phyloP scores from a whole-genome alignment of 352 stramenopile genomes.

The Discostella stelligera region DNA sequence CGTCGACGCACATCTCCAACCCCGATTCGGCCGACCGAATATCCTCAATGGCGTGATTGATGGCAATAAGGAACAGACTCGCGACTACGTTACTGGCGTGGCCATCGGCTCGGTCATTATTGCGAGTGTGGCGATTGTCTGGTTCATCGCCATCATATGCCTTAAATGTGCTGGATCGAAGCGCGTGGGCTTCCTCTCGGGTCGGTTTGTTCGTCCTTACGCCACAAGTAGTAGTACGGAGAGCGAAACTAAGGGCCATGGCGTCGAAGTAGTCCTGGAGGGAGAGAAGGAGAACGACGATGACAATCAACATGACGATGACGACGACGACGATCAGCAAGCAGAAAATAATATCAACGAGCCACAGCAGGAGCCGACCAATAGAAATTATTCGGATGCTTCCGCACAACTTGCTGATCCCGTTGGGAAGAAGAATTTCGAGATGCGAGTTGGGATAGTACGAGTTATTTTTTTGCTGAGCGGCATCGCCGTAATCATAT shows the following conservation, averaged over 20 bases:
- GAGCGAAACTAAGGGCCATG: neutral
- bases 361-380: neutral
- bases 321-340: no score
- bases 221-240: neutral
- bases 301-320: neutral
- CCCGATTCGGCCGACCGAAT: neutral
- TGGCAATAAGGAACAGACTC: neutral
- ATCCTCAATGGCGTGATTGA: neutral
- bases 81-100: slow-evolving; percentile 3
- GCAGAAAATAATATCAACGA: neutral
- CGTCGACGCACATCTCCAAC: neutral
- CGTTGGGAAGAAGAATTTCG: slow-evolving; percentile 30
- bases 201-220: slow-evolving; percentile 17
- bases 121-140: slow-evolving; percentile 27
- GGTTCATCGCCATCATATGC: slow-evolving; percentile 32
- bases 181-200: slow-evolving; percentile 40
- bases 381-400: no score
- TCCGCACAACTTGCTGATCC: neutral
- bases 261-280: slow-evolving; percentile 23
- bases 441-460: slow-evolving; percentile 23
- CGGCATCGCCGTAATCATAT: slow-evolving; percentile 37
- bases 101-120: slow-evolving; percentile 28
- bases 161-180: slow-evolving; percentile 35
- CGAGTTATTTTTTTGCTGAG: slow-evolving; percentile 32
- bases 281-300: neutral